These are phyloP conservation scores for Xylaria curta DNA, from an alignment of 495 filamentous ascomycete genomes.

Conservation along the genomic window DNA sequence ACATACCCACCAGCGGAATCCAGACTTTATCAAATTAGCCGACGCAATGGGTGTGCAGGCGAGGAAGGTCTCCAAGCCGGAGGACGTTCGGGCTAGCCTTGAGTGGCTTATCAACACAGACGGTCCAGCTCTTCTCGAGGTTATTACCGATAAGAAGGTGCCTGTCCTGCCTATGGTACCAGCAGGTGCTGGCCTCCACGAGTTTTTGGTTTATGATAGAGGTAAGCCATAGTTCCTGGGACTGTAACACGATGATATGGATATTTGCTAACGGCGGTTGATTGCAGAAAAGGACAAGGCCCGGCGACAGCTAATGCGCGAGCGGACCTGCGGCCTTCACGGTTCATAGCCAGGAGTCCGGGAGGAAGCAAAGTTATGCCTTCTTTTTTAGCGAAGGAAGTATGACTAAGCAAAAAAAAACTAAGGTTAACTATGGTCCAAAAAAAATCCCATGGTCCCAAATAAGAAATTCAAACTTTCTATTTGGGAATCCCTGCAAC, in stretches of 20 bases:
- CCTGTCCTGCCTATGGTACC: constrained; percentile 99
- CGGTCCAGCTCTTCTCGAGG: constrained; percentile 74
- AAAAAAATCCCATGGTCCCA: too few species aligned
- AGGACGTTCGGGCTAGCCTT: constrained; percentile 76
- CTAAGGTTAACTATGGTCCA: too few species aligned
- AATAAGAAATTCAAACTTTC: too few species aligned
- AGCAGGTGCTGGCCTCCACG: constrained; percentile 82
- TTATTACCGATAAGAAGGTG: constrained; percentile 81
- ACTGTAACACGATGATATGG: constrained; percentile 8
- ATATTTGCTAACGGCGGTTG: constrained; percentile 9
- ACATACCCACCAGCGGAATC: constrained; percentile 90
- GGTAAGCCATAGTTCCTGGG: constrained; percentile 34
- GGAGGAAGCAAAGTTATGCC: neutral
- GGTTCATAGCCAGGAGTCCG: neutral
- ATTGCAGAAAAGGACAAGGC: constrained; percentile 14
- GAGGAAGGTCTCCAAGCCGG: constrained; percentile 66
- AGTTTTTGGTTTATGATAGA: constrained; percentile 91
- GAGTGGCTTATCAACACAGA: constrained; percentile 88
- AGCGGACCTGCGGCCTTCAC: constrained; percentile 4
- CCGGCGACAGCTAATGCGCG: constrained; percentile 6
- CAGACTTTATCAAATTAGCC: constrained; percentile 83
- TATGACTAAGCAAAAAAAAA: too few species aligned
- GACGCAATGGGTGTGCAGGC: constrained; percentile 83
- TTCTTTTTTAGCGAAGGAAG: too few species aligned
- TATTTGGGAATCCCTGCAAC: too few species aligned